These are phyloP conservation scores for Aspergillus niger DNA, from an alignment of 2,329 filamentous ascomycete genomes.

Conservation along the genomic window DNA sequence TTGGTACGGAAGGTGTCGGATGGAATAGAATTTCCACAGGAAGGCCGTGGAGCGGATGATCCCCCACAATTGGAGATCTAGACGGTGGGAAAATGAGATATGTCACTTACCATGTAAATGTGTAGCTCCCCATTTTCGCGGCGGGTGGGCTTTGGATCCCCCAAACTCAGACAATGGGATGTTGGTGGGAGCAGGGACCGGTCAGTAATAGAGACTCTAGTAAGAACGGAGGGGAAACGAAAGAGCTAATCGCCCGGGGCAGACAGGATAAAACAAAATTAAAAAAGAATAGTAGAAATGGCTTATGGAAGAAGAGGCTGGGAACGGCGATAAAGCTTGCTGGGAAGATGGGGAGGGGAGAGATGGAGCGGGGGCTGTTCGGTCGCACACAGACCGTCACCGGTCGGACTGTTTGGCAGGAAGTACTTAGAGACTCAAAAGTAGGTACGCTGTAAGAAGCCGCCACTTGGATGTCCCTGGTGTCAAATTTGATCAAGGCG, in stretches of 20 bases:
- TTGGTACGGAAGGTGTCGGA: slow-evolving; percentile 3
- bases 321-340: slow-evolving; percentile 10
- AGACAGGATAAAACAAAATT: background rate
- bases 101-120: slow-evolving; percentile 41
- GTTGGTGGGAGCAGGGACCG: background rate
- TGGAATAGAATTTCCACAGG: slow-evolving; percentile 1
- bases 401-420: slow-evolving; percentile 12
- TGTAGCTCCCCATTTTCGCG: slow-evolving; percentile 37
- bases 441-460: background rate
- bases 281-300: background rate
- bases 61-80: background rate
- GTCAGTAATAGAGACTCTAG: background rate
- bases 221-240: background rate
- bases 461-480: background rate
- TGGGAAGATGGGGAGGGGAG: background rate
- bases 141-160: slow-evolving; percentile 3
- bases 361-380: slow-evolving; percentile 17
- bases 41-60: background rate
- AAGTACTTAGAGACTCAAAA: background rate
- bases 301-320: slow-evolving; percentile 10
- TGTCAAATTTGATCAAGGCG: too few relatives aligned
- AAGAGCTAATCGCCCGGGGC: background rate
- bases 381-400: slow-evolving; percentile 10
- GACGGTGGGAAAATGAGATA: background rate
- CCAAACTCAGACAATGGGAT: background rate